These are phyloP conservation scores for Diaporthe helianthi DNA, from an alignment of 2,329 filamentous ascomycete species.

Conservation along the genomic window DNA sequence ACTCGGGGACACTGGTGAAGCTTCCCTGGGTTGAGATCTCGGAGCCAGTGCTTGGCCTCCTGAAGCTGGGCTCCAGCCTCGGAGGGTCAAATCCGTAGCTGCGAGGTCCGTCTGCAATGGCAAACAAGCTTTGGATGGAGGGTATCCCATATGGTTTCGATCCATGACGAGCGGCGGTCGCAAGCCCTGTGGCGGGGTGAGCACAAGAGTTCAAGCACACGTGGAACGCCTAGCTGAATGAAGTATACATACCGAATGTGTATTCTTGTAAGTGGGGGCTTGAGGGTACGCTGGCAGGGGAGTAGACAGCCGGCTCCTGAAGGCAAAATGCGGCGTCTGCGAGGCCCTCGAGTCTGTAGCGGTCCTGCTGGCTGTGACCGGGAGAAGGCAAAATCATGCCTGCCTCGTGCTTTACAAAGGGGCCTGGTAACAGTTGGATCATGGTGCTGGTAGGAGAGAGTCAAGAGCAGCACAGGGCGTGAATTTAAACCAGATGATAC, in stretches of 20 bases:
- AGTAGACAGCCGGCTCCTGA: slow-evolving; percentile 14
- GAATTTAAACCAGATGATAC: slow-evolving; percentile 13
- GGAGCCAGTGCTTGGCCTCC: slow-evolving; percentile 26
- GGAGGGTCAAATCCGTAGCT: not conserved
- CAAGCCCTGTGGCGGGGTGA: slow-evolving; percentile 11
- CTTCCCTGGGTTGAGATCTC: slow-evolving; percentile 26
- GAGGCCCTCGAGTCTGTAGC: slow-evolving; percentile 10
- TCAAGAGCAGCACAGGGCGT: slow-evolving; percentile 7
- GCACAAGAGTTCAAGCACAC: not conserved
- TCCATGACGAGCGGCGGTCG: not conserved
- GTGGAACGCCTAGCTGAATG: not conserved
- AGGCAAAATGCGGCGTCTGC: slow-evolving; percentile 27
- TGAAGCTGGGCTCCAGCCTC: not conserved
- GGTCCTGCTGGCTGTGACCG: slow-evolving; percentile 7
- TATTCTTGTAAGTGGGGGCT: not conserved
- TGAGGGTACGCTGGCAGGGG: slow-evolving; percentile 5
- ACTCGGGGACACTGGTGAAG: slow-evolving; percentile 18
- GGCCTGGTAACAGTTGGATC: slow-evolving; percentile 18
- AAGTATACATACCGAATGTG: slow-evolving; percentile 3
- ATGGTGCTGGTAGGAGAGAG: slow-evolving; percentile 10
- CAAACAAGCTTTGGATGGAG: slow-evolving; percentile 24
- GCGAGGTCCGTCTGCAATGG: slow-evolving; percentile 17
- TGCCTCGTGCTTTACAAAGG: not conserved
- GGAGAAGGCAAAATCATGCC: slow-evolving; percentile 18
- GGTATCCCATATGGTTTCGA: slow-evolving; percentile 6